Evolutionary conservation across 225 moss, liverwort and hornwort genomes (phyloP), one percentile per base, ranked within the genome.

Genomic region (Sphagnum tenellum): DNA sequence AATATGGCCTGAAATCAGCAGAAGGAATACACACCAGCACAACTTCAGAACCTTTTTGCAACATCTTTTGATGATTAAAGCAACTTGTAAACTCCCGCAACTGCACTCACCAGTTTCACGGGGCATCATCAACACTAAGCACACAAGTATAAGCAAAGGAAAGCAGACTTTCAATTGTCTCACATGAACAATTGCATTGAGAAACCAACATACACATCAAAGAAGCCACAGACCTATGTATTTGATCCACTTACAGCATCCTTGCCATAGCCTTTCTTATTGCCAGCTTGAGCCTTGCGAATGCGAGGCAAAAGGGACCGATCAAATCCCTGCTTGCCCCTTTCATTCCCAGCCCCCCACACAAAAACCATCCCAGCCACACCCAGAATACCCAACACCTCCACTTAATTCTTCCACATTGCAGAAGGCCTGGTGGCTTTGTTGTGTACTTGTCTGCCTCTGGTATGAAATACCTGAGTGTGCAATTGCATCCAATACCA

Each of bases 41-140:
- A 54, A 83, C 74, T 70, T 79, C 76, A n/a, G 83, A 74, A 57
- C 83, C 83, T 71, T 83, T 83, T 69, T 66, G 73, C 61, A 83
- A 69, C 46, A 76, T 50, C 76, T 83, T 83, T 79, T 71, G 74
- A 60, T 76, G 71, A 67, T 74, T 80, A 59, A 83, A 83, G 59
- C 80, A 83, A 49, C 50, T 72, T 46, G 79, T 83, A 61, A 83
- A 83, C 54, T 83, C 77, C 69, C 83, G 80, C 67, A 83, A 77
- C 83, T 83, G 77, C 47, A 46, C 61, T 50, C 64, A 64, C 11
- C 63, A 47, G 45, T 64, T 7, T 68, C 5, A 29, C 1, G 0
- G 29, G 29, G 29, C 29, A 29, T 29, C 29, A 29, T 29, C 29
- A 29, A 29, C 29, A 29, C 29, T 29, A 29, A 29, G 29, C 29